These are phyloP conservation scores for Salix brachista DNA, from an alignment of 345 rosid species.

Conservation along the genomic window DNA sequence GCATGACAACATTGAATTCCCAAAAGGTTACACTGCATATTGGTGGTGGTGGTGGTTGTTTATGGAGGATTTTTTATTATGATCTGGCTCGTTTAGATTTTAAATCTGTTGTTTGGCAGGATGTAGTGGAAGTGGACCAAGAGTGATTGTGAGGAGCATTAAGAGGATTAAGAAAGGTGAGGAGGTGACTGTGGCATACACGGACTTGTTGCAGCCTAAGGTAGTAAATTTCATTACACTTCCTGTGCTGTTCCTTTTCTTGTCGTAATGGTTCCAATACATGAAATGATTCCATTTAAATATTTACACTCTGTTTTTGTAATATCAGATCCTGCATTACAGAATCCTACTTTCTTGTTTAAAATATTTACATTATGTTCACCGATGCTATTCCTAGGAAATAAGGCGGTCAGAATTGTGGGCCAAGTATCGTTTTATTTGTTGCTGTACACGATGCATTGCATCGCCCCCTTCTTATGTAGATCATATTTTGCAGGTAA, in stretches of 20 bases:
- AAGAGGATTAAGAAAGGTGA: conserved; percentile 51
- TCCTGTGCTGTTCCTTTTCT: background rate
- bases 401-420: conserved; percentile 60
- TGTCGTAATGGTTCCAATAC: background rate
- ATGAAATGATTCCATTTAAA: no score
- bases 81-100: background rate
- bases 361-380: background rate
- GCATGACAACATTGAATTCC: conserved; percentile 9
- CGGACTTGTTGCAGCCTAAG: conserved; percentile 72
- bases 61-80: background rate
- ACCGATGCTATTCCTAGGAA: conserved; percentile 31
- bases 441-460: conserved; percentile 59
- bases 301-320: no score
- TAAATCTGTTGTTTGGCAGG: conserved; percentile 21
- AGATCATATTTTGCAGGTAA: conserved; percentile 62
- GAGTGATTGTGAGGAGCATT: conserved; percentile 54
- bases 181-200: conserved; percentile 66
- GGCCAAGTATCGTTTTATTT: conserved; percentile 61
- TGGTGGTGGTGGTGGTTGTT: background rate
- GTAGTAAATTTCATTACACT: conserved; percentile 18
- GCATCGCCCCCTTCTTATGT: conserved; percentile 50
- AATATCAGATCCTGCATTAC: background rate
- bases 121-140: conserved; percentile 41
- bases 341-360: background rate
- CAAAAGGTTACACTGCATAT: conserved; percentile 28